A percentile compares a stretch with the other conserved stretches of the same genome.
Evolutionary conservation across 176 grass and related monocot species (phyloP).

Genomic region (Tillandsia leiboldiana): DNA sequence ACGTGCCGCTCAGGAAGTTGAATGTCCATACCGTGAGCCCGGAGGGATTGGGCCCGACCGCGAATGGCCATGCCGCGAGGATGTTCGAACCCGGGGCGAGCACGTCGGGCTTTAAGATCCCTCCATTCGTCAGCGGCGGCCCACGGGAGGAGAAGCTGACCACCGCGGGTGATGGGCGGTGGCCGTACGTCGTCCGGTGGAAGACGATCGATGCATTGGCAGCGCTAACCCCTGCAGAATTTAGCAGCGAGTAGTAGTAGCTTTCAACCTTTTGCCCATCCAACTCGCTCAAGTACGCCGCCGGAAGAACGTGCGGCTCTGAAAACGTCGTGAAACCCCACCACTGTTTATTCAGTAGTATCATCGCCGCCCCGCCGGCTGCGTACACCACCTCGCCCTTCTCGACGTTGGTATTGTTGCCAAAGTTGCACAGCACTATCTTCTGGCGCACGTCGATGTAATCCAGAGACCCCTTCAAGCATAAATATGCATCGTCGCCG

Average conservation of each 20-base stretch:
- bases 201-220: slow-evolving; percentile 38
- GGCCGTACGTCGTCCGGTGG: slow-evolving; percentile 25
- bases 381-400: not conserved
- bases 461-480: not conserved
- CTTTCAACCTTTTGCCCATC: slow-evolving; percentile 28
- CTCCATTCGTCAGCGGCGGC: slow-evolving; percentile 22
- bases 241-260: not conserved
- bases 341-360: not conserved
- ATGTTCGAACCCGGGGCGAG: slow-evolving; percentile 64
- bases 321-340: slow-evolving; percentile 22
- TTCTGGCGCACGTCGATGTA: not conserved
- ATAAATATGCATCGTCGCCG: not conserved
- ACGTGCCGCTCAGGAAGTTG: slow-evolving; percentile 49
- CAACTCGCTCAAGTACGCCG: slow-evolving; percentile 21
- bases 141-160: slow-evolving; percentile 51
- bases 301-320: slow-evolving; percentile 25
- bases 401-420: not conserved
- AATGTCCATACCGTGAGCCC: slow-evolving; percentile 3
- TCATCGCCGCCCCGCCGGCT: slow-evolving; percentile 6
- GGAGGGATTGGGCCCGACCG: slow-evolving; percentile 6
- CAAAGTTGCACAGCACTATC: not conserved
- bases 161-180: slow-evolving; percentile 36
- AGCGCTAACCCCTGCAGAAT: not conserved
- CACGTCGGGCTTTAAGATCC: slow-evolving; percentile 58
- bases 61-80: slow-evolving; percentile 45